Evolutionary conservation across 495 filamentous ascomycete genomes (phyloP).

Genomic region (Glutinoglossum americanum): DNA sequence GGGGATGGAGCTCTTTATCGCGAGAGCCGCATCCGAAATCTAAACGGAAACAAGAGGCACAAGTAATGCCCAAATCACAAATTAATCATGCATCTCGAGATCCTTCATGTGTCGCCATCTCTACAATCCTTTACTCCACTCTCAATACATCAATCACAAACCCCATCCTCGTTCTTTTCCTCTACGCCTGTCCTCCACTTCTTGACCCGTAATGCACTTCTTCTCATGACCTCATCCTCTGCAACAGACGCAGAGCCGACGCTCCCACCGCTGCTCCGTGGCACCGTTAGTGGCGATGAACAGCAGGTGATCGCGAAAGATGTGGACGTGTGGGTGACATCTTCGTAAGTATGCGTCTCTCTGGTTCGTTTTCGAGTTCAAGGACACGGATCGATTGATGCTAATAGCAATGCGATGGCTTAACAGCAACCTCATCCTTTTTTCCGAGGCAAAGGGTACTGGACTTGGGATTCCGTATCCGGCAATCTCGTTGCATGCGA

Average conservation of each 20-base stretch:
- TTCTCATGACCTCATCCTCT: conserved; percentile 25
- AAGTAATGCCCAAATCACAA: no score
- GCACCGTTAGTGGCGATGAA: conserved; percentile 6
- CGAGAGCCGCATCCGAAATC: no score
- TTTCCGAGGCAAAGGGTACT: conserved; percentile 30
- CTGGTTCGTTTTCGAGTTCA: no score
- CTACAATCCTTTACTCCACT: conserved; percentile 45
- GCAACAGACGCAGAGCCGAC: conserved; percentile 5
- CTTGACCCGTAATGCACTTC: conserved; percentile 37
- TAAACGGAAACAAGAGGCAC: no score
- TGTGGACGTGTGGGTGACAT: conserved; percentile 59
- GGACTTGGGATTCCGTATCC: conserved; percentile 77
- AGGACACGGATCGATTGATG: no score
- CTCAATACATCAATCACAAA: conserved; percentile 59
- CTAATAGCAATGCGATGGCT: not conserved
- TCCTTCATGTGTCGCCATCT: conserved; percentile 26
- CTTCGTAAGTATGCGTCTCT: conserved; percentile 39
- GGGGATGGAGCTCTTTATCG: no score
- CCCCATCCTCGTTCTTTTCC: conserved; percentile 62
- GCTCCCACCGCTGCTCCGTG: conserved; percentile 14
- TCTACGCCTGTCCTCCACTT: conserved; percentile 64
- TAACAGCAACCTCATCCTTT: conserved; percentile 50
- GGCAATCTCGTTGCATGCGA: conserved; percentile 69
- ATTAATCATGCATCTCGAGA: conserved; percentile 21
- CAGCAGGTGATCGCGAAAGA: conserved; percentile 19